Evolutionary conservation across 176 grass and related monocot genomes (phyloP), one percentile per base, ranked within the genome.

Genomic region (Chrysopogon serrulatus): DNA sequence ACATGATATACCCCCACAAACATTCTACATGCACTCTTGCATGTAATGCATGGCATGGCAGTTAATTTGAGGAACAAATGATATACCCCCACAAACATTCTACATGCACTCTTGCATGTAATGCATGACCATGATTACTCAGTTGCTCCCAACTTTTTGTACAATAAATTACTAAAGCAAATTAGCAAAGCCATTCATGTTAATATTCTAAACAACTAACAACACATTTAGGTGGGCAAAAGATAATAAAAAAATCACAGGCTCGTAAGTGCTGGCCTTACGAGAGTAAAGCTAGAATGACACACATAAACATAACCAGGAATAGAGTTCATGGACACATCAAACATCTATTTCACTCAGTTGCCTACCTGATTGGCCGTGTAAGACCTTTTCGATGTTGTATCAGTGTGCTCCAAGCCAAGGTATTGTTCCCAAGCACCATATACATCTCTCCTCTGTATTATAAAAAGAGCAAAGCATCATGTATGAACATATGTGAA

Each of bases 391-490:
- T 90, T 94, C 4, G 89, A 90, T 71, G 87, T 63, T 67, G 89
- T 89, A 65, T 91, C 92, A 54, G 90, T 82, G 44, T 95, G 93
- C 71, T 95, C 93, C 69, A 95, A 84, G 31, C 93, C 93, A 84
- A 95, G 88, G 60, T 92, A 95, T 56, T 95, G 93, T 73, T 92
- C 93, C 93, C 93, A 95, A 68, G 88, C 93, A 64, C 90, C 93
- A 2, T 95, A 95, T 54, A 90, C 86, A 18, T 95, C 88, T 79
- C 85, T 92, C 49, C 83, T 73, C 87, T 95, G 66, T 74, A 82
- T 32, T 31, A 76, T 85, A 35, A 64, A 47, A 86, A 86, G n/a
- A n/a, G 30, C 66, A 82, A 74, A 44, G 73, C 9, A 82, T 74
- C 54, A 82, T 56, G 68, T n/a, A 60, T 78, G 19, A 86, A 77